Conservation (phyloP, 257 asterid species). For the Nicotiana sylvestris region DNA sequence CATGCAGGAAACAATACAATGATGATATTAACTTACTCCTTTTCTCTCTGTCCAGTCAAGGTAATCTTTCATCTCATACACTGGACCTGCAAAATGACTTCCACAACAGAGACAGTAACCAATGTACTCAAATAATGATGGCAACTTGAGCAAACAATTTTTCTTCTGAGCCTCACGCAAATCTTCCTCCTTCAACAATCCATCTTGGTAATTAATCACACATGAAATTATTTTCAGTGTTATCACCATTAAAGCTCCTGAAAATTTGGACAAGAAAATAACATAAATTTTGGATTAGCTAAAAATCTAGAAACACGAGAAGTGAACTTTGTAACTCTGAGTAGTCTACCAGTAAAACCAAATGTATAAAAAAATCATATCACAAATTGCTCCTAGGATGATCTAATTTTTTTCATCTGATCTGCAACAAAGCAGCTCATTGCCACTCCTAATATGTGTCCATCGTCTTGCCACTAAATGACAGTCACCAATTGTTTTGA, state of each 20-base stretch:
- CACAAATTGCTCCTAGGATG: not conserved
- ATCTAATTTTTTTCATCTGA: not conserved
- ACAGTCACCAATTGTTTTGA: not conserved
- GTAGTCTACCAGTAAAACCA: not conserved
- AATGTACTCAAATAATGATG: slow-evolving; percentile 69
- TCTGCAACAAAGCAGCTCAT: not conserved
- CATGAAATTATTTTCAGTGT: slow-evolving; percentile 89
- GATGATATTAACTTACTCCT: slow-evolving; percentile 56
- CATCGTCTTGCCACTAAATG: not conserved
- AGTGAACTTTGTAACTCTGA: not conserved
- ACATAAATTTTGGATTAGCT: not conserved
- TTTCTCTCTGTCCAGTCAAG: slow-evolving; percentile 86
- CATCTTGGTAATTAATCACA: slow-evolving; percentile 87
- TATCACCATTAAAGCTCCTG: slow-evolving; percentile 98
- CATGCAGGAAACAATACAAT: not conserved
- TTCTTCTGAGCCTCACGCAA: slow-evolving; percentile 80
- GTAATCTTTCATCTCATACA: slow-evolving; percentile 90
- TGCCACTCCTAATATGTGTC: not conserved
- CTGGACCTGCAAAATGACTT: slow-evolving; percentile 99
- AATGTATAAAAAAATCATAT: not conserved
- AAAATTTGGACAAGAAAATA: slow-evolving; percentile 13
- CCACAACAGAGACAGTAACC: slow-evolving; percentile 97
- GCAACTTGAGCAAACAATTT: slow-evolving; percentile 69
- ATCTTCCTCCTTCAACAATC: slow-evolving; percentile 77
- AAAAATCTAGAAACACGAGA: not conserved